Evolutionary conservation across 2,329 filamentous ascomycete species (phyloP).

Genomic region (Zasmidium citrigriseum): DNA sequence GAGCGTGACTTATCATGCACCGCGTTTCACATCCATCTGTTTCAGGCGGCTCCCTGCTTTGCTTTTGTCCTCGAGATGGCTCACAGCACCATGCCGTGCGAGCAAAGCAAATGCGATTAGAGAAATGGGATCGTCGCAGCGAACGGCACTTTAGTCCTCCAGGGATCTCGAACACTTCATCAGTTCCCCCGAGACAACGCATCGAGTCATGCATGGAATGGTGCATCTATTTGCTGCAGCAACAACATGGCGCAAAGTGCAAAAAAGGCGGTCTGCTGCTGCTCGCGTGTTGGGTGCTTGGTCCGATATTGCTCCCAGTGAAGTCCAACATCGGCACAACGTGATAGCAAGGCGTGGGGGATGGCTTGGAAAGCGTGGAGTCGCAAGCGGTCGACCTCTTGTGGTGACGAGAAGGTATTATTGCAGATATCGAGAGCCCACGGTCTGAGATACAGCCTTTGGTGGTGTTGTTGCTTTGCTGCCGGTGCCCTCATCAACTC

Average conservation of each 20-base stretch:
- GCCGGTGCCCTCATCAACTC: neutral
- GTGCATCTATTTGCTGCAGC: neutral
- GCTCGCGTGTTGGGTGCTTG: neutral
- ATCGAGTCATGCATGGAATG: neutral
- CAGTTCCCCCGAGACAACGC: conserved; percentile 3
- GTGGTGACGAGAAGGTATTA: neutral
- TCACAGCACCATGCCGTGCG: neutral
- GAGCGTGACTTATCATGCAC: neutral
- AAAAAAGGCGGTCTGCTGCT: neutral
- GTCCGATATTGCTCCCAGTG: neutral
- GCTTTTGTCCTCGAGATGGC: neutral
- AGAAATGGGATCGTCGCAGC: conserved; percentile 7
- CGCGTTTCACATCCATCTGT: neutral
- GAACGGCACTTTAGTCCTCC: conserved; percentile 10
- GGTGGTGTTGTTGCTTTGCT: neutral
- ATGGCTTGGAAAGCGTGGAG: neutral
- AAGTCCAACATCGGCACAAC: neutral
- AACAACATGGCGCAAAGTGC: too few species aligned
- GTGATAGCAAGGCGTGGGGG: neutral
- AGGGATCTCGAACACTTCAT: conserved; percentile 2
- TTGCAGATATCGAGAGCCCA: neutral
- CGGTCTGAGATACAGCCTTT: neutral
- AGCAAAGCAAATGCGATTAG: conserved; percentile 6
- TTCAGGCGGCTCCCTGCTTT: neutral
- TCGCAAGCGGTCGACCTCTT: neutral